Evolutionary conservation across 176 grass and related monocot species (phyloP).

Genomic region (Rhynchospora tenuis): DNA sequence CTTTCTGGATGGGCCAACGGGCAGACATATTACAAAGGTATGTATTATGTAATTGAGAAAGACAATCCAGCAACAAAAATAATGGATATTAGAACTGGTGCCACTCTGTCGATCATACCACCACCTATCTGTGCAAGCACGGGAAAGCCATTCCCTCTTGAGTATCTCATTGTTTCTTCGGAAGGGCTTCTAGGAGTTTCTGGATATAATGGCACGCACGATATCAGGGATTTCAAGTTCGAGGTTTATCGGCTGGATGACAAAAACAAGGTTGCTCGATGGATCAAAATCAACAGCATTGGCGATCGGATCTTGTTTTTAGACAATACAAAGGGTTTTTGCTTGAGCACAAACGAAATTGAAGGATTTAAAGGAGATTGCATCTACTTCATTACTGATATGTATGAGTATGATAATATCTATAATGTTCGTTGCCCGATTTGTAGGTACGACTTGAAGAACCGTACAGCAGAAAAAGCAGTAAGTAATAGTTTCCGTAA

Average conservation of each 20-base stretch:
- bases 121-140: background rate
- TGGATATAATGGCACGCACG: background rate
- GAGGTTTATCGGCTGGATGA: slow-evolving; percentile 20
- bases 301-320: slow-evolving; percentile 25
- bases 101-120: background rate
- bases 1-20: background rate
- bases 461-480: background rate
- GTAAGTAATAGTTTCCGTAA: background rate
- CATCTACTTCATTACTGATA: slow-evolving; percentile 27
- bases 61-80: slow-evolving; percentile 3
- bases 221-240: slow-evolving; percentile 1
- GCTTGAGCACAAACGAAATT: background rate
- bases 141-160: background rate
- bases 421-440: background rate
- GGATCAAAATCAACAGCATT: slow-evolving; percentile 18
- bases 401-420: background rate
- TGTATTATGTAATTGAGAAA: background rate
- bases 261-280: background rate
- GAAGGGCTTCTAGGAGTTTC: slow-evolving; percentile 21
- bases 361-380: background rate
- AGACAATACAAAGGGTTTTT: slow-evolving; percentile 24
- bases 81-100: slow-evolving; percentile 5
- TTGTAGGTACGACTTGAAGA: slow-evolving; percentile 10
- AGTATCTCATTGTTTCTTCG: slow-evolving; percentile 27
- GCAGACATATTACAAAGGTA: slow-evolving; percentile 13